Conservation (phyloP, 2,329 filamentous ascomycete genomes). For the Xylaria hypoxylon region DNA sequence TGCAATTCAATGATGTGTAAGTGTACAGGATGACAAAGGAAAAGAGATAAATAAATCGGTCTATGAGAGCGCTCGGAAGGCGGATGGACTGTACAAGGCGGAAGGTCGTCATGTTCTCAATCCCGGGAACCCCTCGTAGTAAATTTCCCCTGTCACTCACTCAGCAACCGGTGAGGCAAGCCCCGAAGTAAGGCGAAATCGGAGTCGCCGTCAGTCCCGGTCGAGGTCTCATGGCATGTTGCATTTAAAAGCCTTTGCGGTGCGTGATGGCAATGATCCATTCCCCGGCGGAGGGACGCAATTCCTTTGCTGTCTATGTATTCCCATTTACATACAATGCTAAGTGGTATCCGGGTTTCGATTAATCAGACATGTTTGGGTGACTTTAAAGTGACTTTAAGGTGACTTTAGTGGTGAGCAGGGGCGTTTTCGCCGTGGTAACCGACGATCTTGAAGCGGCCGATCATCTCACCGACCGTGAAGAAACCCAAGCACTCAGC, state of each 20-base stretch:
- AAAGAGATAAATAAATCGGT: slow-evolving; percentile 41
- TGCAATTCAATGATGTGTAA: slow-evolving; percentile 46
- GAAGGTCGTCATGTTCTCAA: slow-evolving; percentile 37
- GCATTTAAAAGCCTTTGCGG: slow-evolving; percentile 30
- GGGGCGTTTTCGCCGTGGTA: slow-evolving; percentile 79
- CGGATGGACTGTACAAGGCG: slow-evolving; percentile 46
- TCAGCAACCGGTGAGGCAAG: slow-evolving; percentile 21
- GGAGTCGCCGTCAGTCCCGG: slow-evolving; percentile 22
- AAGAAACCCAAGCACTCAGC: slow-evolving; percentile 97
- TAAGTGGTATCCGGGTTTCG: slow-evolving; percentile 32
- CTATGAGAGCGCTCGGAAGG: slow-evolving; percentile 44
- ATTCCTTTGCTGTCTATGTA: slow-evolving; percentile 38
- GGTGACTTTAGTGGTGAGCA: slow-evolving; percentile 66
- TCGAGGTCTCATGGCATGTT: slow-evolving; percentile 30
- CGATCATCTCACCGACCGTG: slow-evolving; percentile 96
- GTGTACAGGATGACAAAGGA: slow-evolving; percentile 50
- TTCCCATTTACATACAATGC: slow-evolving; percentile 42
- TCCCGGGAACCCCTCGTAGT: slow-evolving; percentile 28
- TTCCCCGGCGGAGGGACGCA: slow-evolving; percentile 27
- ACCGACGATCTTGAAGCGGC: slow-evolving; percentile 92
- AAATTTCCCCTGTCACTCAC: slow-evolving; percentile 33
- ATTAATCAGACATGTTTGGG: slow-evolving; percentile 34
- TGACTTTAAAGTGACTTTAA: no score
- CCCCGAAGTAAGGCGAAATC: slow-evolving; percentile 24
- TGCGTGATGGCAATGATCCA: slow-evolving; percentile 22